Evolutionary conservation across 768 basidiomycete species (phyloP).

Genomic region (Lanmaoa pseudosensibilis): DNA sequence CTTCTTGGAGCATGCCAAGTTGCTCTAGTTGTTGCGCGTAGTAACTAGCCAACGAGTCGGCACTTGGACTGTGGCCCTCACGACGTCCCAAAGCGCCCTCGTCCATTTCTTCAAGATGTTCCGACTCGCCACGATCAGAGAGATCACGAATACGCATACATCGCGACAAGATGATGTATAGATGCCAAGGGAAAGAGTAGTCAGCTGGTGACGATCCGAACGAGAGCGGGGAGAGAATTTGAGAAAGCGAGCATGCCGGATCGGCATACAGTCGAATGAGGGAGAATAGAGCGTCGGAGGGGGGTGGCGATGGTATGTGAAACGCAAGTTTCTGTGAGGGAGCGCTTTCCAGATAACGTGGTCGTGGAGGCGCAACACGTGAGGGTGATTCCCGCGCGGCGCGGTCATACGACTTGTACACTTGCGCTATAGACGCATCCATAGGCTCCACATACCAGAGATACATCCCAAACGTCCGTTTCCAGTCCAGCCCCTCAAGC

Average conservation of each 20-base stretch:
- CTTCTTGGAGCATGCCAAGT: conserved; percentile 78
- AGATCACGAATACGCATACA: conserved; percentile 85
- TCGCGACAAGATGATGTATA: conserved; percentile 84
- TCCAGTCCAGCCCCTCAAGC: conserved; percentile 85
- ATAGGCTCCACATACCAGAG: conserved; percentile 85
- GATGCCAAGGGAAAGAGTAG: conserved; percentile 86
- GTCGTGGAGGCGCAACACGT: conserved; percentile 52
- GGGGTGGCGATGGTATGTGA: conserved; percentile 44
- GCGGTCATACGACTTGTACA: conserved; percentile 60
- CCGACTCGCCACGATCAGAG: conserved; percentile 68
- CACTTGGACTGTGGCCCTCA: conserved; percentile 80
- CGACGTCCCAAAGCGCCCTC: conserved; percentile 46
- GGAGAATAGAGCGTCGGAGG: conserved; percentile 76
- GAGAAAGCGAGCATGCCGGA: conserved; percentile 66
- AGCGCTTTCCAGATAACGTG: conserved; percentile 52
- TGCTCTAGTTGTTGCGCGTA: conserved; percentile 89
- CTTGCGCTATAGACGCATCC: conserved; percentile 67
- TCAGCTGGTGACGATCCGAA: conserved; percentile 77
- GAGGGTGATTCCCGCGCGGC: conserved; percentile 38
- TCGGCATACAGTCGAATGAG: conserved; percentile 80
- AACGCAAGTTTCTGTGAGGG: conserved; percentile 33
- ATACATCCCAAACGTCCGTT: conserved; percentile 84
- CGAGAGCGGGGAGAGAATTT: conserved; percentile 67
- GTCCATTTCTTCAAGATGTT: conserved; percentile 34
- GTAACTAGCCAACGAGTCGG: conserved; percentile 77